These are phyloP conservation scores for Aspergillus quadricinctus DNA, from an alignment of 2,329 filamentous ascomycete genomes.

Conservation along the genomic window DNA sequence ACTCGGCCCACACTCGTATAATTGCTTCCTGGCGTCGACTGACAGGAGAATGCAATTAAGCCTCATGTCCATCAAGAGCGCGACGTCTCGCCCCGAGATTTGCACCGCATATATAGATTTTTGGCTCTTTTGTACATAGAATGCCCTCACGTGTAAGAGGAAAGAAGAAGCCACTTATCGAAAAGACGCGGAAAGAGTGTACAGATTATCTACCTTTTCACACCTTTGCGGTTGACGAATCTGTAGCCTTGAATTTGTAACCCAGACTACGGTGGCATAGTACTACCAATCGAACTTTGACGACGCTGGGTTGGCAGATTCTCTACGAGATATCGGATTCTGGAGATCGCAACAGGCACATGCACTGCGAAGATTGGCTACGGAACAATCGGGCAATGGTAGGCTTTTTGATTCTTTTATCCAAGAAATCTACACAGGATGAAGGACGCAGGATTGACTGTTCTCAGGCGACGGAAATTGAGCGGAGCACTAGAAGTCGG, in stretches of 20 bases:
- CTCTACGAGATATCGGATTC: not conserved
- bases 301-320: no score
- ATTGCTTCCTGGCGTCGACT: not conserved
- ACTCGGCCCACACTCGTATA: not conserved
- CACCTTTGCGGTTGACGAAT: not conserved
- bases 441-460: not conserved
- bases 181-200: not conserved
- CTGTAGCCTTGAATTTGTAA: no score
- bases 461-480: not conserved
- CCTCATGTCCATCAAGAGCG: not conserved
- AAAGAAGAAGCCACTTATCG: not conserved
- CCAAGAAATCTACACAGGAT: not conserved
- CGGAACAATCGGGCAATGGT: not conserved
- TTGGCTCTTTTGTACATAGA: not conserved
- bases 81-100: not conserved
- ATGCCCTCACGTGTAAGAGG: not conserved
- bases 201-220: not conserved
- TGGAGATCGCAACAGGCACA: no score
- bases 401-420: not conserved
- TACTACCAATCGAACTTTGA: not conserved
- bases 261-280: not conserved
- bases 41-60: not conserved
- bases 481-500: constrained; percentile 6
- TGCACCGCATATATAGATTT: not conserved
- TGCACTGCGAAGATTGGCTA: no score